Evolutionary conservation across 352 stramenopile species (phyloP).

Genomic region (Phytopythium kandeliae): DNA sequence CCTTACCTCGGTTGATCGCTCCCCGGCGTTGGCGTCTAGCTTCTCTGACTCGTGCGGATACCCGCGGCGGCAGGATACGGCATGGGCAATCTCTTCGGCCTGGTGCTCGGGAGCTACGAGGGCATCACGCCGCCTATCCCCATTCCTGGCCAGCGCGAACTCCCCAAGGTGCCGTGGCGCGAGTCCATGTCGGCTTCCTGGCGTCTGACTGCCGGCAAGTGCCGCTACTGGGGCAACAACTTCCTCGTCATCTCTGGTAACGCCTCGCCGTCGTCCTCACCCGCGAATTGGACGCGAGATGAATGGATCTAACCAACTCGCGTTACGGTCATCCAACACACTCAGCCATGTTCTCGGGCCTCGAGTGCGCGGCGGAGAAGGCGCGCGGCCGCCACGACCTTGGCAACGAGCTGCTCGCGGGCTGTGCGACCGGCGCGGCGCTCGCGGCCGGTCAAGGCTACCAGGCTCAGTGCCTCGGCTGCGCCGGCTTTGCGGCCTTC

Average conservation of each 20-base stretch:
- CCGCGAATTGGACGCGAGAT: not conserved
- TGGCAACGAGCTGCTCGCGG: constrained; percentile 91
- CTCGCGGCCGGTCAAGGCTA: constrained; percentile 92
- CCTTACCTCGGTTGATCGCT: not conserved
- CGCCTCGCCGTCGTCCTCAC: not conserved
- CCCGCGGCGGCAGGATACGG: constrained; percentile 43
- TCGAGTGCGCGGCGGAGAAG: constrained; percentile 94
- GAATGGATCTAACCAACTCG: not conserved
- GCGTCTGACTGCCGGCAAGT: constrained; percentile 69
- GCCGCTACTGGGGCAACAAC: constrained; percentile 83
- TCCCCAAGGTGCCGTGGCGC: constrained; percentile 73
- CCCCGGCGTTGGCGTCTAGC: not conserved
- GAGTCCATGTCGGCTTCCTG: constrained; percentile 70
- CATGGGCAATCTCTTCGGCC: constrained; percentile 76
- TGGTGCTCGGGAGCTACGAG: constrained; percentile 82
- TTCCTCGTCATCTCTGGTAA: constrained; percentile 82
- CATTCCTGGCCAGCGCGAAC: constrained; percentile 68
- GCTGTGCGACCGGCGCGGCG: constrained; percentile 94
- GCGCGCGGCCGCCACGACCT: constrained; percentile 93
- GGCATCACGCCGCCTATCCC: constrained; percentile 77
- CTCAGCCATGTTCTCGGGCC: constrained; percentile 93
- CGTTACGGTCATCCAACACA: too few relatives aligned
- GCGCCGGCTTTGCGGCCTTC: constrained; percentile 90
- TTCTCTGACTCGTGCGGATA: not conserved
- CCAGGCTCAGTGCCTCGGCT: constrained; percentile 91